phyloP scores from a whole-genome alignment of 2,329 filamentous ascomycete species.

The Penicillium sp. region DNA sequence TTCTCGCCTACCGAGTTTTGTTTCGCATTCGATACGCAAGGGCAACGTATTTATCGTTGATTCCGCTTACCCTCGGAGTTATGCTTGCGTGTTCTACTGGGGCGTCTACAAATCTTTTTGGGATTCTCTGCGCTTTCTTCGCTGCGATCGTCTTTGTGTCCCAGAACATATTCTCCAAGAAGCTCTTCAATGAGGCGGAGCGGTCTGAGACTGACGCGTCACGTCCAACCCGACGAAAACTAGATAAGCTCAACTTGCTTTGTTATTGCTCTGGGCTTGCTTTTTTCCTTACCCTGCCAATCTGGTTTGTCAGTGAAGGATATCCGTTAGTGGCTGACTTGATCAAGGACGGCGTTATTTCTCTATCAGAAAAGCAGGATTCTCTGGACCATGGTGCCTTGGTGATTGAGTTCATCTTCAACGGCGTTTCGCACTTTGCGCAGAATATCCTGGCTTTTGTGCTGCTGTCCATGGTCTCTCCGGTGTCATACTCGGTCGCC shows the following conservation, averaged over 20 bases:
- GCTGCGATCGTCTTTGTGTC: conserved; percentile 95
- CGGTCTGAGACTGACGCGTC: conserved; percentile 74
- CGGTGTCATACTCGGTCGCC: conserved; percentile 95
- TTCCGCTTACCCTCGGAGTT: conserved; percentile 92
- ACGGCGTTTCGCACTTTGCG: conserved; percentile 92
- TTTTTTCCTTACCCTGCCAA: conserved; percentile 80
- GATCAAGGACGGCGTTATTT: conserved; percentile 74
- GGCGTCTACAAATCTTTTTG: conserved; percentile 82
- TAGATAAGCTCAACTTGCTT: conserved; percentile 94
- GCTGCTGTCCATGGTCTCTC: conserved; percentile 86
- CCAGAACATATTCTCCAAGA: conserved; percentile 98
- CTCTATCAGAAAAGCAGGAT: conserved; percentile 72
- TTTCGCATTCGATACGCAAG: conserved; percentile 84
- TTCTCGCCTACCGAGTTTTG: conserved; percentile 84
- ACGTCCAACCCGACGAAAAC: conserved; percentile 64
- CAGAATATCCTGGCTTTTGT: conserved; percentile 96
- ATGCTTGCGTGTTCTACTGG: conserved; percentile 93
- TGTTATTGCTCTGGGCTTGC: conserved; percentile 96
- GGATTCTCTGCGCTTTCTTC: conserved; percentile 82
- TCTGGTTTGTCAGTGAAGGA: conserved; percentile 93
- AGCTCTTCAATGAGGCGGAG: conserved; percentile 91
- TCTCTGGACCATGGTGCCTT: conserved; percentile 63
- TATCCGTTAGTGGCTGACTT: conserved; percentile 74
- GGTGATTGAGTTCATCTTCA: conserved; percentile 87
- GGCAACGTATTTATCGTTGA: conserved; percentile 81